Base-by-base conservation (phyloP, 176 grass and related monocot species). In the Avena eriantha region DNA sequence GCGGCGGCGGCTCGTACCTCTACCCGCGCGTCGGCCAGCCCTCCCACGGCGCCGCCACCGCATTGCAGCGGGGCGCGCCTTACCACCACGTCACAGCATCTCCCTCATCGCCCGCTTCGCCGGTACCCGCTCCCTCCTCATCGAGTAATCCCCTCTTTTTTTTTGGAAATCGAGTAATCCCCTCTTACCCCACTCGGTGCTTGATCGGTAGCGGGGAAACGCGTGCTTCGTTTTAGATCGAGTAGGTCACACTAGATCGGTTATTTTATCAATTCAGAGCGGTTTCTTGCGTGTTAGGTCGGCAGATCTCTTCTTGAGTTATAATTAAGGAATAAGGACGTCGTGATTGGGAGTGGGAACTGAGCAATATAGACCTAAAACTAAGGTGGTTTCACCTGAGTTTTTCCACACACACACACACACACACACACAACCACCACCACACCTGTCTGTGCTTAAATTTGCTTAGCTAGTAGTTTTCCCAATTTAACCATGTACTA, bases 121-220 rank as follows among this genome's bases (percentile, higher is more conserved):
- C 77, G 22, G 56, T 6, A 21, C 36, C 69, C 4, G 83, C 84
- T 7, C 79, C 64, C 3, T 53, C 83, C 13, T 74, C 64, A 19
- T 84, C 89, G 47, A 83, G 89, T 91, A 91, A 81, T n/a, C n/a
- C n/a, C n/a, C n/a, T n/a, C n/a, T n/a, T n/a, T n/a, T n/a, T n/a
- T n/a, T n/a, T n/a, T n/a, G n/a, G n/a, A 67, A 54, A 19, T 84
- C 89, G 47, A 83, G 89, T 91, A 91, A 81, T 84, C 66, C 15
- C 7, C 69, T 73, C 36, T 15, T 9, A 21, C 60, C 2, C 3
- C 29, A 15, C 56, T 74, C 8, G 14, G 12, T 83, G 59, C 59
- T 63, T 63, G 59, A 22, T 26, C 19, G 9, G 3, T 13, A 60
- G 5, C 12, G 7, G 8, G 43, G 6, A 59, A 36, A 60, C 58